These are phyloP conservation scores for Trichophyton verrucosum DNA, from an alignment of 2,329 filamentous ascomycete genomes.

Conservation along the genomic window DNA sequence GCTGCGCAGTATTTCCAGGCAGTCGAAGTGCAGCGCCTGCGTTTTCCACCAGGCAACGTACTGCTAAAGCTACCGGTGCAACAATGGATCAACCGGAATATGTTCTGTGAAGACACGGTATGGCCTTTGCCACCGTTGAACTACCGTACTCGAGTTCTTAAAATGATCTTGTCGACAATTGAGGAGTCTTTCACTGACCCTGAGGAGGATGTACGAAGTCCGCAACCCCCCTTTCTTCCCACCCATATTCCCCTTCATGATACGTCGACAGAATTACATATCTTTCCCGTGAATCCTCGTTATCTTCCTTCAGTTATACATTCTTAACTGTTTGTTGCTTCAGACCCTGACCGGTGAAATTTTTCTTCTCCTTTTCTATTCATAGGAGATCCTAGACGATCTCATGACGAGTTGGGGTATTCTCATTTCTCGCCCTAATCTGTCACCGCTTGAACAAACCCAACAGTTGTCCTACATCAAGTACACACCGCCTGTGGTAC, in stretches of 20 bases:
- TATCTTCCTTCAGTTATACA: not conserved
- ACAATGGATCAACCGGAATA: constrained; percentile 48
- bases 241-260: not conserved
- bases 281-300: constrained; percentile 6
- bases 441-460: constrained; percentile 51
- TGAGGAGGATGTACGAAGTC: constrained; percentile 61
- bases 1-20: constrained; percentile 69
- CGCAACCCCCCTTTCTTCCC: constrained; percentile 4
- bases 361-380: not conserved
- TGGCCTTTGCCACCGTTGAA: constrained; percentile 50
- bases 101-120: constrained; percentile 51
- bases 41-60: constrained; percentile 48
- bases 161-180: constrained; percentile 56
- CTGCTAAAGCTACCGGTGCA: constrained; percentile 54
- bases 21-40: constrained; percentile 47
- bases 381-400: constrained; percentile 69
- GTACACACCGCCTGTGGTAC: constrained; percentile 40
- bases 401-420: constrained; percentile 57
- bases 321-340: constrained; percentile 8
- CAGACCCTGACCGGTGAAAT: constrained; percentile 16
- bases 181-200: constrained; percentile 67
- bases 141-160: constrained; percentile 62
- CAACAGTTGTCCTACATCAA: constrained; percentile 65
- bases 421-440: constrained; percentile 51
- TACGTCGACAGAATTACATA: not conserved